Evolutionary conservation across 1,139 yeast genomes (phyloP), one percentile per base, ranked within the genome.

Genomic region (Hansenula sp.): DNA sequence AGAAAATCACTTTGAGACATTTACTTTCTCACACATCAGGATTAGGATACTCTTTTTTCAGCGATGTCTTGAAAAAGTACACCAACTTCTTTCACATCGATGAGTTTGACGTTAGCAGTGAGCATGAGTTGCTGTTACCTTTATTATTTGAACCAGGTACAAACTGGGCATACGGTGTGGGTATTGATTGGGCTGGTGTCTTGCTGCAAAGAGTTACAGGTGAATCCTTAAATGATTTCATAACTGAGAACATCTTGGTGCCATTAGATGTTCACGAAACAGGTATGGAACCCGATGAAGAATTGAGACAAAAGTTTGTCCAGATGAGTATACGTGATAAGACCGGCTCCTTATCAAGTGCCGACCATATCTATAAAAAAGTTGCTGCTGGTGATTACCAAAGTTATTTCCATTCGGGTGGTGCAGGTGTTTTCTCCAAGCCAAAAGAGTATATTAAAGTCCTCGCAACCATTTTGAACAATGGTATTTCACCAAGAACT

Each of bases 1-100:
- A 55, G 18, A 63, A 67, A 17, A 61, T 74, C 15, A 79, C 84
- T 0, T 57, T 76, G 25, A 66, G 75, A 46, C 74, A 74, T 48
- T 68, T 79, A 44, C 60, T 79, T 37, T 59, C 72, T 3, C 81
- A 79, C 52, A 77, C 79, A 1, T 64, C 80, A 2, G 82, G 82
- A 0, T 70, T 76, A 41, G 66, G 74, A 3, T 76, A 76, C 58
- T 65, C 71, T 1, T 75, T 74, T 52, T 63, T 74, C 44, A 65
- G 65, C 50, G 57, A 59, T 4, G 47, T 46, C 2, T 44, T 53
- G 27, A 41, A 43, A n/a, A 50, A 50, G 25, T 59, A 35, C 59
- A 62, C 36, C 55, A 45, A 52, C 3, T 40, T 46, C 16, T 52
- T 51, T 29, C 19, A 59, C 3, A 59, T 63, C 47, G 55, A 55